Percentiles rank a stretch among this genome's conserved stretches.
phyloP scores from a whole-genome alignment of 768 basidiomycete genomes.

The Ephemerocybe angulata region DNA sequence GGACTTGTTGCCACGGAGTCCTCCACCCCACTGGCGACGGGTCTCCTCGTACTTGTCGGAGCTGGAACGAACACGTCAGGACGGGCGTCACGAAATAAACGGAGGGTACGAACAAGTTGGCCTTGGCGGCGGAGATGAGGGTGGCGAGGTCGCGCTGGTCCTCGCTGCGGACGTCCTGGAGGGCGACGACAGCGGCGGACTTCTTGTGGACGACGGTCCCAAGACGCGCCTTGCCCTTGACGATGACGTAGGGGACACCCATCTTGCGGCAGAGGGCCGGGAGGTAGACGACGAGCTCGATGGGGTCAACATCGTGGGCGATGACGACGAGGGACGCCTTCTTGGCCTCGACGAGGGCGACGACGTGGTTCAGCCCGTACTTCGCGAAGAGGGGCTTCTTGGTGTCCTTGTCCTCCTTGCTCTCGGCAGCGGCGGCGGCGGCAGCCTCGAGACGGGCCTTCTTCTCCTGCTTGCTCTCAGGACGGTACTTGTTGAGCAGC shows the following conservation, averaged over 20 bases:
- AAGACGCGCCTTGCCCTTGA: constrained; percentile 97
- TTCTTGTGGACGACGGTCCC: constrained; percentile 99
- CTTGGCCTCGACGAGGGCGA: constrained; percentile 95
- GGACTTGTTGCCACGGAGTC: constrained; percentile 91
- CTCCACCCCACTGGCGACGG: constrained; percentile 93
- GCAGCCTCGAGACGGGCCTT: constrained; percentile 82
- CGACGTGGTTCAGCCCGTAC: constrained; percentile 95
- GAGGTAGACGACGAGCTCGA: constrained; percentile 97
- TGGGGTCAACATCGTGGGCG: constrained; percentile 97
- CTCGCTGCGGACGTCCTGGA: constrained; percentile 94
- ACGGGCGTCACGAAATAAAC: not conserved
- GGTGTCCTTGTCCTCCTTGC: constrained; percentile 65
- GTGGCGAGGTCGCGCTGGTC: constrained; percentile 92
- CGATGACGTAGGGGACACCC: constrained; percentile 98
- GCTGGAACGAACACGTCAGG: constrained; percentile 35
- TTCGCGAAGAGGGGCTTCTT: constrained; percentile 97
- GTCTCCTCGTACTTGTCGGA: constrained; percentile 92
- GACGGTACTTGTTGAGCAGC: constrained; percentile 95
- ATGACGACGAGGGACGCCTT: constrained; percentile 62
- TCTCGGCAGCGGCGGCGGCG: constrained; percentile 75
- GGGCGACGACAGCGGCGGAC: constrained; percentile 85
- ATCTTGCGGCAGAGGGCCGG: constrained; percentile 99
- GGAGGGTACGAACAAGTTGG: constrained; percentile 78
- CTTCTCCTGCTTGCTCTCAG: constrained; percentile 96
- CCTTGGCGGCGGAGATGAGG: constrained; percentile 89